A percentile compares a stretch with the other conserved stretches of the same genome.
Conservation (phyloP, 225 moss, liverwort and hornwort genomes). For the Bryoerythrophyllum caledonicum region DNA sequence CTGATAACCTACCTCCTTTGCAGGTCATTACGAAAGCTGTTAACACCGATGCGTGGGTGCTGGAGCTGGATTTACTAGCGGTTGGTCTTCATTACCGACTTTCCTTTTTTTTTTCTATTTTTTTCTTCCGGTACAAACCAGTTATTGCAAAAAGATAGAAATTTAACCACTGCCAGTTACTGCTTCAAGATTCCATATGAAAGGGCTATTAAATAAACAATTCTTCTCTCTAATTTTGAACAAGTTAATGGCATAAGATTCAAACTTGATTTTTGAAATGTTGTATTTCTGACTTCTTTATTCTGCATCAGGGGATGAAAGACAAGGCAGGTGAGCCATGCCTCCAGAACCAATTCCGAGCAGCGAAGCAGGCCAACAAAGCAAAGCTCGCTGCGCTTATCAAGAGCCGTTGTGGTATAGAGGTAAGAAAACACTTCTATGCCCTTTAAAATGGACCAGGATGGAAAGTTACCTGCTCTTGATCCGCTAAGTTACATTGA, state of each 20-base stretch:
- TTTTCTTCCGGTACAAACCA: neutral
- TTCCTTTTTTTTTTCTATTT: neutral
- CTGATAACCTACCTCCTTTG: neutral
- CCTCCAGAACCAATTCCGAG: constrained; percentile 30
- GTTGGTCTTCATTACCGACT: constrained; percentile 8
- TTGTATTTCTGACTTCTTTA: neutral
- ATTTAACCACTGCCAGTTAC: neutral
- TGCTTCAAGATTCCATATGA: too few relatives aligned
- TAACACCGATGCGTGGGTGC: constrained; percentile 65
- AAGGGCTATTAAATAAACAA: too few relatives aligned
- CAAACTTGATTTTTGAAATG: neutral
- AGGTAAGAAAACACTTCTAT: constrained; percentile 12
- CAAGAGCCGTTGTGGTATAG: constrained; percentile 29
- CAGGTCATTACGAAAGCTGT: constrained; percentile 68
- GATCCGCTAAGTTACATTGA: too few relatives aligned
- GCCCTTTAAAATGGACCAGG: neutral
- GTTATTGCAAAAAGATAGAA: neutral
- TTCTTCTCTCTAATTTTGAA: too few relatives aligned
- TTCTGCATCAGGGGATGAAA: constrained; percentile 31
- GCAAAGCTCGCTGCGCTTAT: constrained; percentile 32
- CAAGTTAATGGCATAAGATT: too few relatives aligned
- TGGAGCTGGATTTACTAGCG: constrained; percentile 62
- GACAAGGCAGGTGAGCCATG: constrained; percentile 2
- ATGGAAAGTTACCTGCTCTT: neutral
- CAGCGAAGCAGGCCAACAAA: constrained; percentile 37